A percentile compares a stretch with the other conserved stretches of the same genome.
phyloP scores from a whole-genome alignment of 768 basidiomycete species.

The Pseudohyphozyma bogoriensis region DNA sequence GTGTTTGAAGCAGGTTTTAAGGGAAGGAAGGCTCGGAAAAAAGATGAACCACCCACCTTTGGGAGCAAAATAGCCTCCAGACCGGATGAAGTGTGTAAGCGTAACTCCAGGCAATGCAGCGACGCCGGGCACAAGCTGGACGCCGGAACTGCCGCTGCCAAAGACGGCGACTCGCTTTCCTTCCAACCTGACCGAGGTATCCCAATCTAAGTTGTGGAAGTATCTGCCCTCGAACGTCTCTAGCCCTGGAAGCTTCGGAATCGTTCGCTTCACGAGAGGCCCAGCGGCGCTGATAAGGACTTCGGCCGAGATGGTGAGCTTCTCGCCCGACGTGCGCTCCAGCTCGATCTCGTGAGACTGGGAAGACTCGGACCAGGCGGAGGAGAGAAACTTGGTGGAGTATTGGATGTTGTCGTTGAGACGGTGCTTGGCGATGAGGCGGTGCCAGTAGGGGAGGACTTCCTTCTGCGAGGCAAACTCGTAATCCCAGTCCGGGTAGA shows the following conservation, averaged over 20 bases:
- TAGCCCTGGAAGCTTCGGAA: slow-evolving; percentile 43
- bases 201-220: slow-evolving; percentile 53
- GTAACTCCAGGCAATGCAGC: slow-evolving; percentile 27
- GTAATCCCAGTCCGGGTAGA: slow-evolving; percentile 40
- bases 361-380: slow-evolving; percentile 45
- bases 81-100: slow-evolving; percentile 42
- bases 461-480: slow-evolving; percentile 47
- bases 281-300: slow-evolving; percentile 45
- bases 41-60: no score
- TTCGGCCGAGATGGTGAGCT: slow-evolving; percentile 41
- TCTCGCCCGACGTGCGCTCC: slow-evolving; percentile 36
- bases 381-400: slow-evolving; percentile 41
- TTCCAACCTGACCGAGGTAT: slow-evolving; percentile 47
- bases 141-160: slow-evolving; percentile 57
- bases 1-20: no score
- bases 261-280: slow-evolving; percentile 46
- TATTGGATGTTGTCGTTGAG: slow-evolving; percentile 44
- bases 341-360: slow-evolving; percentile 45
- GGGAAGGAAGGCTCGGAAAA: no score
- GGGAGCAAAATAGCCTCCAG: slow-evolving; percentile 7
- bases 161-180: slow-evolving; percentile 53
- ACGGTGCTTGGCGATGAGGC: slow-evolving; percentile 42
- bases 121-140: slow-evolving; percentile 43
- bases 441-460: slow-evolving; percentile 45
- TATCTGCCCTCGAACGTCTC: slow-evolving; percentile 46